Evolutionary conservation across 352 stramenopile genomes (phyloP), one percentile per base, ranked within the genome.

Genomic region (Achlya hypogyna): DNA sequence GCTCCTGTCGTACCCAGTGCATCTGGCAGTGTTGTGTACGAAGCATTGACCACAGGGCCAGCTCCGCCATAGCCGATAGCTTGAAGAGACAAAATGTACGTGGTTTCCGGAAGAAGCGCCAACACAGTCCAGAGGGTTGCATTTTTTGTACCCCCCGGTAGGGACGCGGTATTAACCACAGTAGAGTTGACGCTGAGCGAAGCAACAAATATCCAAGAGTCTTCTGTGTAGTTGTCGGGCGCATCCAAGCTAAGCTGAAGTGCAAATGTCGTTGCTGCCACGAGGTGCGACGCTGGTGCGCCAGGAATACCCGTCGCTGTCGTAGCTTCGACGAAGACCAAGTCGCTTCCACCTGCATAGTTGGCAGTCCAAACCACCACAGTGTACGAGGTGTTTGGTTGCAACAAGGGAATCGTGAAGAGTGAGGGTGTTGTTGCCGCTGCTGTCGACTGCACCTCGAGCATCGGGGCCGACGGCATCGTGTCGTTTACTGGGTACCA

Each of bases 331-430:
- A 43, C 14, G 4, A 22, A 8, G 1, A 16, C 20, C 10, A 47
- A 16, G 28, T 27, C 12, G 29, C 58, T 65, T 18, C 8, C 28
- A 1, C 58, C 58, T 6, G 29, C 58, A 4, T 25, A 47, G 22
- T 31, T 65, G n/a, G 31, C 18, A 5, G 58, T 27, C 58, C 58
- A 65, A 16, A 65, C 58, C 12, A 65, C 20, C 14, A 65, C 27
- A 14, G 22, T 27, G 45, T 65, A 65, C 27, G 5, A n/a, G 4
- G 1, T 6, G 6, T 12, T 20, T 51, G 58, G 58, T 10, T 16
- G n/a, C 16, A 65, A 29, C 14, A 32, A 32, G 1, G 2, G 22
- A 4, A 65, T 25, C 12, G 45, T 23, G 27, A 65, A 65, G n/a
- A n/a, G n/a, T n/a, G n/a, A n/a, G n/a, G n/a, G n/a, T n/a, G n/a